Conservation (phyloP, 805 yeast genomes). For the Schizosaccharomyces osmophilus region DNA sequence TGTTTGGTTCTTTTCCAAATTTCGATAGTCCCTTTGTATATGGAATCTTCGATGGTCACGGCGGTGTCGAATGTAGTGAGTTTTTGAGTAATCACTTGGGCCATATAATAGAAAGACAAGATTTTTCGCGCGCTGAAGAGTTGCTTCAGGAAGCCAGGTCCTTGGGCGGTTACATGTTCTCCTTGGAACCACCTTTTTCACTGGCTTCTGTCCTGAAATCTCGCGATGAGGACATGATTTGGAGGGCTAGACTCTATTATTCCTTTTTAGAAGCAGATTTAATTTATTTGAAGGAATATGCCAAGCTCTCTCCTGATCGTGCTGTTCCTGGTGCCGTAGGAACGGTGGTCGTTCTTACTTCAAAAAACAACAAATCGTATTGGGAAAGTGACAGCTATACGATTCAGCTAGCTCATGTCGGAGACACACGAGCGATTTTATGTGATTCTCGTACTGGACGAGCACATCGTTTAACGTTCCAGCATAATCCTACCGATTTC, state of each 20-base stretch:
- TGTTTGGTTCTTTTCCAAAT: neutral
- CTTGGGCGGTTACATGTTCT: neutral
- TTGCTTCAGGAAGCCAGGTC: neutral
- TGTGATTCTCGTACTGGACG: conserved; percentile 49
- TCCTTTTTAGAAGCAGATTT: conserved; percentile 43
- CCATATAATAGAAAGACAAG: conserved; percentile 22
- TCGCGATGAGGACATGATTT: conserved; percentile 7
- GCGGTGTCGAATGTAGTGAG: conserved; percentile 52
- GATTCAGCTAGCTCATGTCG: conserved; percentile 66
- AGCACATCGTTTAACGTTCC: conserved; percentile 52
- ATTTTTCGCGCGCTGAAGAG: conserved; percentile 14
- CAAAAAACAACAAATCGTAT: conserved; percentile 14
- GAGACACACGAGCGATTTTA: conserved; percentile 73
- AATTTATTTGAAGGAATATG: conserved; percentile 16
- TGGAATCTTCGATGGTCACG: conserved; percentile 83
- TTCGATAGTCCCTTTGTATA: conserved; percentile 26
- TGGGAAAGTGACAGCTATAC: conserved; percentile 49
- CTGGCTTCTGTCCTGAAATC: neutral
- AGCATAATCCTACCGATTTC: conserved; percentile 73
- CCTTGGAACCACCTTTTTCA: neutral
- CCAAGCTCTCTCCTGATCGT: neutral
- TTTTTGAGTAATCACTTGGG: conserved; percentile 33
- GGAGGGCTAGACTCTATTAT: neutral
- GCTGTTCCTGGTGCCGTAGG: conserved; percentile 2
- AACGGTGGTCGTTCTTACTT: conserved; percentile 3